Base-by-base conservation (phyloP, 2,329 filamentous ascomycete species). In the Ophiosphaerella herpotricha region DNA sequence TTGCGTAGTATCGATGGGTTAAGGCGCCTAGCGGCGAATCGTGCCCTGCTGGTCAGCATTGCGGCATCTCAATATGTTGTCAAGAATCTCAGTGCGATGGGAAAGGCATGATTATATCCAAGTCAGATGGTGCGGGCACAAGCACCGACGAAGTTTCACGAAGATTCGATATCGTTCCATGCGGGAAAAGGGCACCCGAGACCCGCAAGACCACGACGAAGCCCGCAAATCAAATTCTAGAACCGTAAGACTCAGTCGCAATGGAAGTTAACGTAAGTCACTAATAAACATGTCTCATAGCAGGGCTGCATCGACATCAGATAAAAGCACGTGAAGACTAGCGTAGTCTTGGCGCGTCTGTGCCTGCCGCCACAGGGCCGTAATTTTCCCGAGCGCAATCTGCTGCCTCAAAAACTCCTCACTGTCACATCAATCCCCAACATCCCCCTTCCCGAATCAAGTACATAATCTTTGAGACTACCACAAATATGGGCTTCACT, bases 401-500 rank as follows among this genome's bases (percentile, higher is more conserved):
- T 60, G 52, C 48, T 42, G 40, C 50, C 52, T 52, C 54, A 51
- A 59, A 62, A 66, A 53, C 55, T 56, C 59, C 50, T 54, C 48
- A 44, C 48, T 54, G 51, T 51, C 58, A 37, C 24, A 36, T 39
- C 26, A 29, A 29, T 48, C 53, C 46, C 48, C 61, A 52, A 53
- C 54, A 49, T 43, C 52, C 46, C 53, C 47, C 47, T 41, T 14
- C 37, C 24, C 39, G 8, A 50, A 48, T 39, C 50, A 44, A 36
- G 43, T 51, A 43, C 46, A 59, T 44, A 50, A 48, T 48, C 41
- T 32, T 40, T 4, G 18, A 46, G 24, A 50, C 57, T 50, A 52
- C 48, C 50, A 53, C 61, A 66, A 83, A 71, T 67, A 89, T 89
- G 86, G 85, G 86, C 75, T 88, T 88, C 82, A 78, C 81, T 75